Evolutionary conservation across 257 asterid genomes (phyloP), one percentile per base, ranked within the genome.

Genomic region (Ballota nigra): DNA sequence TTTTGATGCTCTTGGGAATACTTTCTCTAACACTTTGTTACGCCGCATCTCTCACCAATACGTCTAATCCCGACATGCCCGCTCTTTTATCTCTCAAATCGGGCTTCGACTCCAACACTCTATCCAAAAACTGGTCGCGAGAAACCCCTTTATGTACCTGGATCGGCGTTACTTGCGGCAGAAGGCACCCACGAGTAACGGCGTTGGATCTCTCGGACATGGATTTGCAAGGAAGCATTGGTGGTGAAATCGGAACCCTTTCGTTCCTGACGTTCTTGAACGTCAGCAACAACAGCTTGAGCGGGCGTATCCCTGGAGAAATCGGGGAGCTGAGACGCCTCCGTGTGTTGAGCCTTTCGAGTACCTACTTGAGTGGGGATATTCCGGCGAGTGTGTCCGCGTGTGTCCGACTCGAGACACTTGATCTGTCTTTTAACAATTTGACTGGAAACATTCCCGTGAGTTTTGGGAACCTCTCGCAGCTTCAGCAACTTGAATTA

Each of bases 151-250:
- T 62, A 1, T 72, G 76, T 11, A 15, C 28, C 6, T 72, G 76
- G 76, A 62, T 31, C 7, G 77, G 71, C 5, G 38, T 72, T 23
- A 52, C 40, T 22, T 72, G 77, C 2, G 8, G 77, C 29, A 8
- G 24, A 7, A 29, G 23, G 66, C 18, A 6, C 24, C 29, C 11
- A 4, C 53, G 77, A 51, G 71, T 63, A 2, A 45, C 71, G 2
- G 40, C n/a, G n/a, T 11, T 66, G 8, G 23, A 66, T 45, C 71
- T 59, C 18, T 59, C 66, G 13, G 18, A 6, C 18, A 59, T 59
- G 65, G 65, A 19, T 29, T 29, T 59, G 7, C 33, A 2, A 23
- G 71, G 71, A 23, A 66, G 3, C 59, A 24, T 66, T 13, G 40
- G 58, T 22, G 3, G 15, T n/a, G 59, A 66, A 45, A 45, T 66